Base-by-base conservation (phyloP, 2,329 filamentous ascomycete genomes). In the Geoglossum cookeanum region DNA sequence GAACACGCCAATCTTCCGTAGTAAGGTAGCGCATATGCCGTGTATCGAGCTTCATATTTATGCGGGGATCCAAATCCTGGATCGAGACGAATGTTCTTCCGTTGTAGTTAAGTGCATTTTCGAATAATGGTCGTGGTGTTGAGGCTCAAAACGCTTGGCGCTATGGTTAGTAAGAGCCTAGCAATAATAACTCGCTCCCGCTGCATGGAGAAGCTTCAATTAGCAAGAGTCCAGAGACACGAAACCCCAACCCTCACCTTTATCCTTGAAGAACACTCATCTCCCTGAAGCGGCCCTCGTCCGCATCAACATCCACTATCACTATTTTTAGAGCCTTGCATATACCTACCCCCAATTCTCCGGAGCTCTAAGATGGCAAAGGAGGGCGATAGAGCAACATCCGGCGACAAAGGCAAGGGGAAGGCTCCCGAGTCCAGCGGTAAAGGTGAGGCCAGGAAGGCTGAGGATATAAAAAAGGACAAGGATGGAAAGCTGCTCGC, bases 391-490 rank as follows among this genome's bases (percentile, higher is more conserved):
- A 79, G 84, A 77, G 78, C 85, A 71, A 87, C 85, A 72, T 76
- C 84, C 69, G 79, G 82, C 70, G 88, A 95, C 73, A 97, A 97
- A 79, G 90, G 89, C 73, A 98, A 98, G 78, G 91, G 82, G 69
- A 98, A 97, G 77, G 88, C 84, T 61, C 77, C 83, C 61, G 83
- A 87, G 59, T 79, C 80, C 65, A 75, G 79, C 60, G 81, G 81
- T 67, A 80, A 85, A 66, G 68, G 76, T 60, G 73, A 77, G 58
- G 72, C 75, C 60, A 78, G 78, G 63, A 71, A 72, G 63, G 61
- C 67, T 51, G 75, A 77, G 64, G 78, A 80, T 57, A 70, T 70
- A 58, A 75, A 78, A 70, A 80, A 80, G 65, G 78, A 78, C 65
- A 82, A 83, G 67, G 83, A 87, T 69, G 84, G 81, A 59, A 88